phyloP scores from a whole-genome alignment of 768 basidiomycete species.

The Termitomyces sp. region DNA sequence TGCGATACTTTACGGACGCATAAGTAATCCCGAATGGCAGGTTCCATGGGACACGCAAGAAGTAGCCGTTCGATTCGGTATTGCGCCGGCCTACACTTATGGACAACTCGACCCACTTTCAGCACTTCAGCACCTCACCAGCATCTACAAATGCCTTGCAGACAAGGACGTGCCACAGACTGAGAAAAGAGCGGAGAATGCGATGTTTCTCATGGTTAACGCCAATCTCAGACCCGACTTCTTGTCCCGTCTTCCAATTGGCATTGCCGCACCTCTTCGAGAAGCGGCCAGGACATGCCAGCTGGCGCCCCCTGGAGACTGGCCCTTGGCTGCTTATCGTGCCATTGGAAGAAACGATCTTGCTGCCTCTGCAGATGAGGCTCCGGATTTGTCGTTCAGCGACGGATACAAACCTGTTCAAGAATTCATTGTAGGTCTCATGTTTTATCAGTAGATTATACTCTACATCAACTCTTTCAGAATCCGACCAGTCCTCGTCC shows the following conservation, averaged over 20 bases:
- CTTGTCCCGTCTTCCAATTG: constrained; percentile 57
- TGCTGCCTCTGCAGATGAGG: constrained; percentile 52
- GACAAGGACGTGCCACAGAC: constrained; percentile 45
- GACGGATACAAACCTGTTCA: constrained; percentile 55
- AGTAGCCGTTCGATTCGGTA: constrained; percentile 42
- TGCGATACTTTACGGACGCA: constrained; percentile 53
- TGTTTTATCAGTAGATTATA: neutral
- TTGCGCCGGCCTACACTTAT: constrained; percentile 53
- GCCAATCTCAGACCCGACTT: constrained; percentile 41
- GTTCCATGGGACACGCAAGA: constrained; percentile 48
- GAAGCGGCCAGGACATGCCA: constrained; percentile 88
- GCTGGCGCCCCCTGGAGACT: constrained; percentile 65
- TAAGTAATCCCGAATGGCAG: constrained; percentile 67
- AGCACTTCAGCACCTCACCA: constrained; percentile 47
- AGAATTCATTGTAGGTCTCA: constrained; percentile 46
- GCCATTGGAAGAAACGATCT: constrained; percentile 74
- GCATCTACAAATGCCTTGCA: constrained; percentile 54
- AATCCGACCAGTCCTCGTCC: constrained; percentile 43
- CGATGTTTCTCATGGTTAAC: constrained; percentile 51
- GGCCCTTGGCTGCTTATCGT: constrained; percentile 65
- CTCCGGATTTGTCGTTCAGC: constrained; percentile 37
- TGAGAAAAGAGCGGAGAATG: constrained; percentile 64
- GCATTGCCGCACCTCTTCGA: constrained; percentile 70
- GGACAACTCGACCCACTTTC: constrained; percentile 57
- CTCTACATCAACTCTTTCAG: constrained; percentile 27